Evolutionary conservation across 176 grass and related monocot genomes (phyloP).

Genomic region (Ananas comosus): DNA sequence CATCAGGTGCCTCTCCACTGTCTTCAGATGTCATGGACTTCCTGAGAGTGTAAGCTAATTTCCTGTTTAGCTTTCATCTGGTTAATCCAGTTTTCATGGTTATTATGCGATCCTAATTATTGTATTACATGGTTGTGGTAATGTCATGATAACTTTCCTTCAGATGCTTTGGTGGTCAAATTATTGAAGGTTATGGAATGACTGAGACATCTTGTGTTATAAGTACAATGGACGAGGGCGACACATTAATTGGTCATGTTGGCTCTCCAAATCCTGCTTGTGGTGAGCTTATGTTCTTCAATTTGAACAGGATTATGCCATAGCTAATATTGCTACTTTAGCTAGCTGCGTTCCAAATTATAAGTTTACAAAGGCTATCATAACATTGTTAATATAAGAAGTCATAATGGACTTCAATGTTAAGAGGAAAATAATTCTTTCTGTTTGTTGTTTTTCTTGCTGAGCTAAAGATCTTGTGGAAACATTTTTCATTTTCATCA

Average conservation of each 20-base stretch:
- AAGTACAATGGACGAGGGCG: constrained; percentile 49
- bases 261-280: constrained; percentile 81
- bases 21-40: constrained; percentile 94
- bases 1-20: constrained; percentile 85
- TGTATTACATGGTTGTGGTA: not conserved
- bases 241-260: constrained; percentile 76
- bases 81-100: not conserved
- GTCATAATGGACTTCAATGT: too few relatives aligned
- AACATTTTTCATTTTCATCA: too few relatives aligned
- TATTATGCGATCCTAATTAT: constrained; percentile 14
- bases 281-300: constrained; percentile 40
- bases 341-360: too few relatives aligned
- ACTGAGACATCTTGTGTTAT: constrained; percentile 97
- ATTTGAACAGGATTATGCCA: constrained; percentile 10
- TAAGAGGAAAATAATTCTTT: too few relatives aligned
- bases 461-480: too few relatives aligned
- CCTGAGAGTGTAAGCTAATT: constrained; percentile 72
- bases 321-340: not conserved
- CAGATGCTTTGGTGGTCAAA: constrained; percentile 73
- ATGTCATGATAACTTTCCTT: constrained; percentile 15
- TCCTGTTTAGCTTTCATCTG: constrained; percentile 5
- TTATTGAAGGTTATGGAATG: constrained; percentile 97
- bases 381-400: too few relatives aligned
- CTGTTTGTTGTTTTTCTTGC: too few relatives aligned
- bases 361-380: too few relatives aligned